These are phyloP conservation scores for Neurospora pannonica DNA, from an alignment of 495 filamentous ascomycete species.

Conservation along the genomic window DNA sequence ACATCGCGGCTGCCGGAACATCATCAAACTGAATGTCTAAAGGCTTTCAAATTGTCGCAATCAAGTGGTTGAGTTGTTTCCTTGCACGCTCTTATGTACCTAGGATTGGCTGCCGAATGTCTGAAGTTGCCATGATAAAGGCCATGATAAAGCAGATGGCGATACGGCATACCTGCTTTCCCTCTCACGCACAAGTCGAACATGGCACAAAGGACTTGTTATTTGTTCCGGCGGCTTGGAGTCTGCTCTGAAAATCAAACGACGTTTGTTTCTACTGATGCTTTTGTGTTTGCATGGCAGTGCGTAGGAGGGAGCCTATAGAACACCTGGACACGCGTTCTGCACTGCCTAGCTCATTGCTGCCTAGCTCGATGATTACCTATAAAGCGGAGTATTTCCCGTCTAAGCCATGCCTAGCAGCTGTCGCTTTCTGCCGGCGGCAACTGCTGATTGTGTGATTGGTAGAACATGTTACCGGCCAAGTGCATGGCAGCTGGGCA, in stretches of 20 bases:
- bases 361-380: background rate
- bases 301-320: background rate
- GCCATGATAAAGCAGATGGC: background rate
- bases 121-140: background rate
- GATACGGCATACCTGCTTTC: background rate
- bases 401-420: background rate
- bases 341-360: background rate
- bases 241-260: background rate
- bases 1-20: background rate
- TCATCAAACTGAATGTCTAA: background rate
- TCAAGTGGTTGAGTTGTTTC: no score
- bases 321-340: background rate
- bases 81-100: no score
- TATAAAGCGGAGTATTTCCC: background rate
- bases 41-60: background rate
- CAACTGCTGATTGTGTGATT: background rate
- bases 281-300: background rate
- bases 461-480: background rate
- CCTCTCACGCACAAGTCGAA: background rate
- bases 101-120: background rate
- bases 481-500: background rate
- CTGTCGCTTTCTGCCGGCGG: background rate
- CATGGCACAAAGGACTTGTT: background rate
- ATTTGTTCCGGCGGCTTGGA: background rate
- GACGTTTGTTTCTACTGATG: background rate